Evolutionary conservation across 768 basidiomycete species (phyloP), one percentile per base, ranked within the genome.

Genomic region (Baorangia bicolor): DNA sequence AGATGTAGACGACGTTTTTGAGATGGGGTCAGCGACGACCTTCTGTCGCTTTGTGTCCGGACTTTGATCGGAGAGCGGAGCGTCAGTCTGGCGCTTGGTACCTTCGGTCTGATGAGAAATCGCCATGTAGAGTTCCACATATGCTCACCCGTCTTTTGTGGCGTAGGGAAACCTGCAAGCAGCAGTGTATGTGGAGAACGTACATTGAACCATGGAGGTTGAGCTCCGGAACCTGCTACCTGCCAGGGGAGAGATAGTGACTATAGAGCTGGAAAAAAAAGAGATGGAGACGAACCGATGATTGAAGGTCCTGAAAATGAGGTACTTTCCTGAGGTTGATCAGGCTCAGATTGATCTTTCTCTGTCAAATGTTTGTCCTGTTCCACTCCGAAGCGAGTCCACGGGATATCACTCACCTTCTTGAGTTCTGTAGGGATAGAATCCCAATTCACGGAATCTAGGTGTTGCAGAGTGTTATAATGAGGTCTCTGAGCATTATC

Each of bases 371-470:
- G 37, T 30, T 50, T 28, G 44, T 14, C 21, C 6, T 33, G 20
- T n/a, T 45, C 20, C 33, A 41, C 16, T 35, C 2, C 10, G 45
- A 47, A 35, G 28, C 4, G 20, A 35, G 1, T 37, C 1, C 16
- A 14, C 8, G 11, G 23, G 18, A 18, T 31, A 16, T 47, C 5
- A 25, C 74, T 37, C 10, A 85, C 88, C 75, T 86, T 86, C 53
- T 78, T 82, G 27, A 90, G 63, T 64, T 90, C 88, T 4, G 52
- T 30, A 1, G 87, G 82, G 4, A 90, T 67, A 4, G 77, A 74
- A 14, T 84, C 81, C 88, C 87, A 90, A 6, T 75, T 77, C 12
- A 82, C 70, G 16, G 66, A 65, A 64, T 88, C 86, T 20, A 85
- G 65, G 14, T 68, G 61, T 3, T 77, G 70, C 5, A 69, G 64